Conservation (phyloP, 2,329 filamentous ascomycete genomes). For the Pseudogymnoascus sp. region DNA sequence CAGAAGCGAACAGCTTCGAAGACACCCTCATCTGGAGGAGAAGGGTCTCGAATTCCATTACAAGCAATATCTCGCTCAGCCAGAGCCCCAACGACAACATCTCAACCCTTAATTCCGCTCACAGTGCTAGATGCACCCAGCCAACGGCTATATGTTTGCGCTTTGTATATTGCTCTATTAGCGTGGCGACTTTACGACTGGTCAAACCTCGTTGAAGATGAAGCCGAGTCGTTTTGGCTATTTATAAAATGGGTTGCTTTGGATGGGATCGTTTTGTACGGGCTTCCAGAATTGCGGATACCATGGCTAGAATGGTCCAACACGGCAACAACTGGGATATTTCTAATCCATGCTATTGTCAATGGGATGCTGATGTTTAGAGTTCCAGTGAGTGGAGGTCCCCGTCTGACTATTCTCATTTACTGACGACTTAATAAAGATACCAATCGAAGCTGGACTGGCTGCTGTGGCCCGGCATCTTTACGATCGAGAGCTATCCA, state of each 20-base stretch:
- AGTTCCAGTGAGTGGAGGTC: slow-evolving; percentile 54
- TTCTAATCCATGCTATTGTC: slow-evolving; percentile 60
- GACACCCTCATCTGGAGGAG: slow-evolving; percentile 22
- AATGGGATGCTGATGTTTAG: slow-evolving; percentile 92
- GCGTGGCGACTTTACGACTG: slow-evolving; percentile 87
- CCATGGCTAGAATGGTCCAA: slow-evolving; percentile 93
- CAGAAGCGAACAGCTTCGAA: slow-evolving; percentile 29
- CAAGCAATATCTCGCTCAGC: slow-evolving; percentile 21
- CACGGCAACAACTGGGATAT: slow-evolving; percentile 60
- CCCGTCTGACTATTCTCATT: background rate
- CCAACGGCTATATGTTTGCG: slow-evolving; percentile 78
- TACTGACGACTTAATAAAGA: slow-evolving; percentile 32
- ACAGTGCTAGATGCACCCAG: slow-evolving; percentile 79
- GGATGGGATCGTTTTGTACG: slow-evolving; percentile 69
- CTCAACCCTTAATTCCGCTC: slow-evolving; percentile 65
- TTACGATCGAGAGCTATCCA: slow-evolving; percentile 85
- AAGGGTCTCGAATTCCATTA: slow-evolving; percentile 19
- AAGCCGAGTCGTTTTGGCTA: slow-evolving; percentile 77
- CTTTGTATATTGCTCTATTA: slow-evolving; percentile 67
- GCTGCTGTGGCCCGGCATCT: slow-evolving; percentile 68
- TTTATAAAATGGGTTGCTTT: slow-evolving; percentile 91
- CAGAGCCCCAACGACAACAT: slow-evolving; percentile 14
- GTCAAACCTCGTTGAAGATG: slow-evolving; percentile 66
- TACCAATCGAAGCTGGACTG: slow-evolving; percentile 67
- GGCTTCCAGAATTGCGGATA: slow-evolving; percentile 78